A percentile compares a stretch with the other conserved stretches of the same genome.
phyloP scores from a whole-genome alignment of 2,329 filamentous ascomycete species.

The Botryotinia calthae region DNA sequence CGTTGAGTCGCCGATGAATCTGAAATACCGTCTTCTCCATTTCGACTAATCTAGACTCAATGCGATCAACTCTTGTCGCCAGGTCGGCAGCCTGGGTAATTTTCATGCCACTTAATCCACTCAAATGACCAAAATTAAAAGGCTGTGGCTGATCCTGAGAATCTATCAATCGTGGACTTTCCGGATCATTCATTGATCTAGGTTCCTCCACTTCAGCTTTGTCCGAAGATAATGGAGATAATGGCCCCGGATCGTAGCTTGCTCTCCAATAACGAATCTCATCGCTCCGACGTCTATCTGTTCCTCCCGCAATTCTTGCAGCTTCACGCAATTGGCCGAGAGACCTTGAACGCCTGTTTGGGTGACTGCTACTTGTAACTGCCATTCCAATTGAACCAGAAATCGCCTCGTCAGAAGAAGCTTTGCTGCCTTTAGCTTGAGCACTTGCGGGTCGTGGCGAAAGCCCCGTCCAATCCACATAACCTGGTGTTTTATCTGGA shows the following conservation, averaged over 20 bases:
- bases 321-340: slow-evolving; percentile 53
- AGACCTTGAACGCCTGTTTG: slow-evolving; percentile 57
- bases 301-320: slow-evolving; percentile 36
- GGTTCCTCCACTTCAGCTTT: slow-evolving; percentile 41
- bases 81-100: slow-evolving; percentile 55
- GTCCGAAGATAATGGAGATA: slow-evolving; percentile 52
- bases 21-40: slow-evolving; percentile 45
- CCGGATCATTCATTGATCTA: slow-evolving; percentile 38
- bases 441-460: slow-evolving; percentile 61
- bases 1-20: slow-evolving; percentile 21
- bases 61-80: slow-evolving; percentile 50
- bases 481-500: slow-evolving; percentile 42
- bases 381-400: slow-evolving; percentile 54
- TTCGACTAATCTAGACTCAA: slow-evolving; percentile 53
- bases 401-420: slow-evolving; percentile 32
- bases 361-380: slow-evolving; percentile 54
- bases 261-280: slow-evolving; percentile 64
- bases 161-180: slow-evolving; percentile 24
- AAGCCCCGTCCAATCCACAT: slow-evolving; percentile 51
- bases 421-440: slow-evolving; percentile 50
- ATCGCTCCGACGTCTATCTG: slow-evolving; percentile 54
- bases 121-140: slow-evolving; percentile 53
- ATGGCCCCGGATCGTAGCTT: slow-evolving; percentile 53
- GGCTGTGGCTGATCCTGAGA: slow-evolving; percentile 47
- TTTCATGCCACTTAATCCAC: slow-evolving; percentile 53